Evolutionary conservation across 164 flowering plant species (phyloP).

Genomic region (Chloranthus sessilifolius): DNA sequence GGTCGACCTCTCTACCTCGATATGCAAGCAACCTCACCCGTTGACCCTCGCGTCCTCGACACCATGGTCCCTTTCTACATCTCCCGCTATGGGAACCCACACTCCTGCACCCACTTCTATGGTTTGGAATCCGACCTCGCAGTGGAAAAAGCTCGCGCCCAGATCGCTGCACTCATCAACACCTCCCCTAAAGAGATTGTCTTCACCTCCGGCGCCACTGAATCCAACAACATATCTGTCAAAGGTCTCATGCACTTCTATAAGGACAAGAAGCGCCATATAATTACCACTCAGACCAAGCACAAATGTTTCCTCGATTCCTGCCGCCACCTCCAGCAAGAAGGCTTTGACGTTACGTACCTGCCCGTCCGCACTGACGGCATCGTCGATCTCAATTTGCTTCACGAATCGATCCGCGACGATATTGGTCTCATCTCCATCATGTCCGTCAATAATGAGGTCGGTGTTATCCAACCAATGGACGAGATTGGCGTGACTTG

Average conservation of each 20-base stretch:
- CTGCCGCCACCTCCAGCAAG: slow-evolving; percentile 86
- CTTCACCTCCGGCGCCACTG: slow-evolving; percentile 98
- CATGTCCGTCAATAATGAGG: slow-evolving; percentile 94
- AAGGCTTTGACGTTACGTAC: slow-evolving; percentile 85
- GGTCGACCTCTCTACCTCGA: slow-evolving; percentile 89
- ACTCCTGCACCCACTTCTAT: slow-evolving; percentile 90
- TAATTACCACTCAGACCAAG: slow-evolving; percentile 96
- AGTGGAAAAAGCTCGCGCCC: slow-evolving; percentile 75
- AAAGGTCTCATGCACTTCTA: slow-evolving; percentile 87
- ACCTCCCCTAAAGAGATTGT: slow-evolving; percentile 89
- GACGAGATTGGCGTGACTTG: slow-evolving; percentile 87
- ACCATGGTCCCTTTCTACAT: slow-evolving; percentile 80
- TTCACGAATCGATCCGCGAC: slow-evolving; percentile 53
- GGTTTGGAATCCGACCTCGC: slow-evolving; percentile 97
- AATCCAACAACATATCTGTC: slow-evolving; percentile 84
- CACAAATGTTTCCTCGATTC: slow-evolving; percentile 97
- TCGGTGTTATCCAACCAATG: slow-evolving; percentile 91
- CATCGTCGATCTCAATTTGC: slow-evolving; percentile 49
- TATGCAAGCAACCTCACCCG: slow-evolving; percentile 93
- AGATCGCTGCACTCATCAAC: slow-evolving; percentile 62
- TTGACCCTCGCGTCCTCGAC: slow-evolving; percentile 89
- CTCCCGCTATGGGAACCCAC: slow-evolving; percentile 85
- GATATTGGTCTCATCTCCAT: slow-evolving; percentile 84
- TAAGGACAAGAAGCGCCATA: slow-evolving; percentile 67
- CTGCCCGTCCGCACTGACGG: slow-evolving; percentile 78